phyloP scores from a whole-genome alignment of 192 early-diverging fungal species.

The Backusella circina region DNA sequence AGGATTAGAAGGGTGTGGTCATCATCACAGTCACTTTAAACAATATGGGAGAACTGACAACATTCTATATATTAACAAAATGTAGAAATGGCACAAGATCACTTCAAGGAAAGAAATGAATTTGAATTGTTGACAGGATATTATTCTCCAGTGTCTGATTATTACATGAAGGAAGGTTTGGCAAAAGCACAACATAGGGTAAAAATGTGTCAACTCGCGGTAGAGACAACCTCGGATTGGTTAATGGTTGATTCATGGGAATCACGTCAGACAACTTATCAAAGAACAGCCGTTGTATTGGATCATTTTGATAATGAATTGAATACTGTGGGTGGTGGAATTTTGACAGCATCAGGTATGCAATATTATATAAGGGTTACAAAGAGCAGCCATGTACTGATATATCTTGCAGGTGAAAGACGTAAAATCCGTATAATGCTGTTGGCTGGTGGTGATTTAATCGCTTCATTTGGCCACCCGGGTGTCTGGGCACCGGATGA shows the following conservation, averaged over 20 bases:
- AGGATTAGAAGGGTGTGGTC: background rate
- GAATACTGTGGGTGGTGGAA: conserved; percentile 72
- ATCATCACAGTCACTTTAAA: background rate
- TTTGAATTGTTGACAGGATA: conserved; percentile 95
- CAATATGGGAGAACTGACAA: background rate
- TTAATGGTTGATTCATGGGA: conserved; percentile 99
- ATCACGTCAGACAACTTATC: conserved; percentile 72
- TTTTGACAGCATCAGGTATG: conserved; percentile 61
- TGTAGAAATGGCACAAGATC: conserved; percentile 91
- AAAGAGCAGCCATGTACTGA: background rate
- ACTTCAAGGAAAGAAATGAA: conserved; percentile 66
- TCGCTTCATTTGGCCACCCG: conserved; percentile 91
- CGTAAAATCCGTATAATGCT: conserved; percentile 82
- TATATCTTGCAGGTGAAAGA: conserved; percentile 39
- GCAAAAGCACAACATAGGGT: conserved; percentile 86
- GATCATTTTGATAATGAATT: conserved; percentile 94
- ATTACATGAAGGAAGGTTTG: conserved; percentile 91
- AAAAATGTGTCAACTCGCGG: conserved; percentile 89
- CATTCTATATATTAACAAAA: background rate
- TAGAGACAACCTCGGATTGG: conserved; percentile 80
- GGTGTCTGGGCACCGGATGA: conserved; percentile 87
- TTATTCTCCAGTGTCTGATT: conserved; percentile 95
- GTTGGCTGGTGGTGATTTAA: conserved; percentile 94
- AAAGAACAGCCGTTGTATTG: conserved; percentile 84
- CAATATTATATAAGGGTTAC: background rate